Percentiles rank a stretch among this genome's conserved stretches.
phyloP scores from a whole-genome alignment of 2,329 filamentous ascomycete species.

The Lasiodiplodia theobromae region DNA sequence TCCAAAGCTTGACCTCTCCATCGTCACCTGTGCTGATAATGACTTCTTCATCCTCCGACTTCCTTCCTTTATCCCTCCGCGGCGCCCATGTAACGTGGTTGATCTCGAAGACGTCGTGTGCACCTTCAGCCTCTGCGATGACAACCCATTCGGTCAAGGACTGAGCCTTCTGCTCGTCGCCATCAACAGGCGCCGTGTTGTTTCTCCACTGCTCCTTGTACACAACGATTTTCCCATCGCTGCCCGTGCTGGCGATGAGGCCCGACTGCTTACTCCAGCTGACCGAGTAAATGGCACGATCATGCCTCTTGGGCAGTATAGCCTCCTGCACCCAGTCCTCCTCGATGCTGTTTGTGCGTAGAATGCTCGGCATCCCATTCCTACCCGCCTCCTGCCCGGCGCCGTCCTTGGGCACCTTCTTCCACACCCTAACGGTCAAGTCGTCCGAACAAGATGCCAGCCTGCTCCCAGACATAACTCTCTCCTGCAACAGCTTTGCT shows the following conservation, averaged over 20 bases:
- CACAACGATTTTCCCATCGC: constrained; percentile 81
- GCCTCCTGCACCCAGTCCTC: constrained; percentile 86
- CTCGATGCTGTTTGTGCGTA: constrained; percentile 73
- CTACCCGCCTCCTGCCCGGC: constrained; percentile 55
- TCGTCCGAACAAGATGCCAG: constrained; percentile 89
- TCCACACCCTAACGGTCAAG: constrained; percentile 80
- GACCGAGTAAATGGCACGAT: constrained; percentile 82
- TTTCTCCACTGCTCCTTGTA: constrained; percentile 70
- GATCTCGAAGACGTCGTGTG: constrained; percentile 91
- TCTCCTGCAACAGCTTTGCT: constrained; percentile 43
- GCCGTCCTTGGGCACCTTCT: constrained; percentile 63
- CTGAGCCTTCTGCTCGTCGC: constrained; percentile 34
- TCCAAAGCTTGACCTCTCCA: constrained; percentile 86
- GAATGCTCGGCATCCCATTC: constrained; percentile 83
- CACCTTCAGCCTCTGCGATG: constrained; percentile 71
- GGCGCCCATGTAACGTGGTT: constrained; percentile 92
- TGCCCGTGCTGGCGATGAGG: constrained; percentile 84
- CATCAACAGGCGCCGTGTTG: constrained; percentile 31
- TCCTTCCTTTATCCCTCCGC: constrained; percentile 72
- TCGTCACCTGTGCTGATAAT: constrained; percentile 92
- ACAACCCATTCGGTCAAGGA: constrained; percentile 70
- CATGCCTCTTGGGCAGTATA: constrained; percentile 76
- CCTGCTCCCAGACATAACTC: constrained; percentile 60
- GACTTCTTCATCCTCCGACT: constrained; percentile 76
- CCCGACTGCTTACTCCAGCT: constrained; percentile 83